Base-by-base conservation (phyloP, 177 flowering plant genomes). In the Vitis hybrid region DNA sequence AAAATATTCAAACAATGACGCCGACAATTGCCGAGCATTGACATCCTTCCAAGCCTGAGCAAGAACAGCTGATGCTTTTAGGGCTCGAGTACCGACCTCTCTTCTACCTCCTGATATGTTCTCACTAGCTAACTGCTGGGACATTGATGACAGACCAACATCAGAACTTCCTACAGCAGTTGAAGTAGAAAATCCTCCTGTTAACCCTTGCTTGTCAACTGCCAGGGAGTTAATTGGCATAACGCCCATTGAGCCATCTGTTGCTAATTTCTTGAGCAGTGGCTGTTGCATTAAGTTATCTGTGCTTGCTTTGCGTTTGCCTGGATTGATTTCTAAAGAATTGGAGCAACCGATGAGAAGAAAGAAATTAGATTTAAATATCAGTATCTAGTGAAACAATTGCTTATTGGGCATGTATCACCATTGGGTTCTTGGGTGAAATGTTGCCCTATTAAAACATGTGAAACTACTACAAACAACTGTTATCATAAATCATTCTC, bases 1-100 rank as follows among this genome's bases (percentile, higher is more conserved):
- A 76, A 91, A 95, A 64, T 76, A 51, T 61, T 91, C 92, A 59
- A 74, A 84, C 48, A 91, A 74, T 1, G 89, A 81, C 0, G 87
- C 80, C 69, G 88, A 50, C 59, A 91, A 78, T n/a, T 78, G 78
- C 31, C 90, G 93, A 0, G 86, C 80, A 67, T 90, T 31, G 66
- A 87, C 92, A 68, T 87, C 93, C 80, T 84, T 93, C 97, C 91
- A 88, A 48, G 92, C 91, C 72, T 81, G 93, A 70, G 80, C 74
- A 29, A 89, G 85, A 22, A 77, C 76, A 55, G 79, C 72, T 3
- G 90, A 78, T 18, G 71, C 56, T 64, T 78, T 88, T 2, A 62
- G 70, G 14, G 62, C 68, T 70, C 64, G 85, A 50, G 70, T 68
- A 56, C 80, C 81, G 11, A 64, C 72, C 33, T 85, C 88, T 68